Evolutionary conservation across 2,329 filamentous ascomycete species (phyloP), one percentile per base, ranked within the genome.

Genomic region (Stagonosporopsis rhizophila): DNA sequence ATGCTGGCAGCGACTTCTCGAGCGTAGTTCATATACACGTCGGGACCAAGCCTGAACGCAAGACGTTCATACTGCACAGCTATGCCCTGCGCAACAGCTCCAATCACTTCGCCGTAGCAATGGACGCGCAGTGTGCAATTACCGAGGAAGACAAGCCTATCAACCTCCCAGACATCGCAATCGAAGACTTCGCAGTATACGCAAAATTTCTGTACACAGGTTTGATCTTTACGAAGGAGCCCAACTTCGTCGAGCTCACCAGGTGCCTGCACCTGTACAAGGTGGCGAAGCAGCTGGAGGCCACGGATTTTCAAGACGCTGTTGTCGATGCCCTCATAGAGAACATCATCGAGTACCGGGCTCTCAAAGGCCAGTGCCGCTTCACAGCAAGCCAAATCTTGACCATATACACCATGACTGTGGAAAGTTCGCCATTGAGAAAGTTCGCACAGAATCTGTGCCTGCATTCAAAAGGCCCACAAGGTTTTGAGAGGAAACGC

Each of bases 291-390:
- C 35, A 44, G 32, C 37, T 56, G 17, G 45, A 52, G 34, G 48
- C 46, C 12, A 25, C 41, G n/a, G 47, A 39, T 17, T 56, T 56
- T 19, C 53, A 41, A 14, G 53, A 56, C n/a, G 48, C 41, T 15
- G 38, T 52, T 15, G 44, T 56, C 12, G 53, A 56, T 6, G 53
- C 53, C 2, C 38, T 52, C 25, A 47, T 56, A 23, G 53, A 56
- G 19, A 48, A 28, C 6, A 25, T 52, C 9, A 14, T 52, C n/a
- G 42, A 52, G 30, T 51, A 44, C 20, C 37, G 47, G 14, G 40
- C 45, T 9, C 25, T 49, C 34, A 49, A 55, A 28, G 45, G 40
- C 9, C 46, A 45, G 15, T 50, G 45, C 14, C 52, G 46, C 20
- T 56, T 50, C 35, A 50, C 52, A 19, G 40, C 46, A 23, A 28